Base-by-base conservation (phyloP, 2,329 filamentous ascomycete genomes). In the Colletotrichum shisoi region DNA sequence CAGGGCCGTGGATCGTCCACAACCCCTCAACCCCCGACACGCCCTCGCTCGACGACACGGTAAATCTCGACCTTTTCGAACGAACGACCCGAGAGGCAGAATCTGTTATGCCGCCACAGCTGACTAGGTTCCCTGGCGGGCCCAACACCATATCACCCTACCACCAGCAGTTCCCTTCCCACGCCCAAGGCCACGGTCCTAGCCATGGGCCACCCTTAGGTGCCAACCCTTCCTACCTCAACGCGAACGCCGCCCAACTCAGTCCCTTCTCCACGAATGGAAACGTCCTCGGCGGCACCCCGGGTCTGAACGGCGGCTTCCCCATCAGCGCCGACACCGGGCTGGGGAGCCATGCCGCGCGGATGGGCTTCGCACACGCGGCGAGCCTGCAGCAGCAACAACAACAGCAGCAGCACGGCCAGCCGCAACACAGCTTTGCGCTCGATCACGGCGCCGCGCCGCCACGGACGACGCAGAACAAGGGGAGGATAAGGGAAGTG, bases 401-500 rank as follows among this genome's bases (percentile, higher is more conserved):
- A 61, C 84, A 84, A 69, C 86, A 89, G 75, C 86, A 89, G 71
- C 85, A 86, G 66, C 86, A 87, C 61, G 76, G 76, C 39, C 82
- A 83, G 67, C 74, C 63, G 74, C 77, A 69, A 44, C 73, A 74
- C 70, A 61, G 54, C 46, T 70, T 70, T 24, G 61, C 46, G 27
- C 67, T 66, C 24, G 69, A 70, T 3, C 68, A 70, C 31, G 62
- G 62, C 17, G 69, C 49, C 17, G 52, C 74, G 72, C 68, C 57
- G 70, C 79, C 78, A 77, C 87, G 86, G 79, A 77, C 77, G 64
- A 84, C 87, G 68, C 85, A 85, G 19, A 92, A 93, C 44, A 92
- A 93, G 74, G 87, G 89, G 69, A 86, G 93, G 77, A 98, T 98
- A 89, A 87, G 94, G 71, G 94, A 99, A 74, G 95, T 99, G 45